Conservation (phyloP, 768 basidiomycete species). For the Paxillus involutus region DNA sequence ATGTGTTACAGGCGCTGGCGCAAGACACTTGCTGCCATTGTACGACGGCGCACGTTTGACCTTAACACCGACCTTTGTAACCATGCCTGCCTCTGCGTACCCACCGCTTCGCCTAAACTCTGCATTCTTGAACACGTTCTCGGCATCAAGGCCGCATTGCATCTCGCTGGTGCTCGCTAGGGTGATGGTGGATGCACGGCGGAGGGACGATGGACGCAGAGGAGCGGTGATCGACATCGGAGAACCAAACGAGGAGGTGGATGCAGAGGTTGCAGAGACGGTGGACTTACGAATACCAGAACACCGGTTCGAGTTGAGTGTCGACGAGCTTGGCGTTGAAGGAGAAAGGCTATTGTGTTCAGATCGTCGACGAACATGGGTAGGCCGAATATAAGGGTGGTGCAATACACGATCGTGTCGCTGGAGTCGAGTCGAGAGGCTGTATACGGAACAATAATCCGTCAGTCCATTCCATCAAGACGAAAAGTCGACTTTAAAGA, state of each 20-base stretch:
- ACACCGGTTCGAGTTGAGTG: constrained; percentile 48
- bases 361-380: constrained; percentile 25
- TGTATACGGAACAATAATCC: constrained; percentile 28
- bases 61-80: constrained; percentile 21
- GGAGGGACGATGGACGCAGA: constrained; percentile 44
- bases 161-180: constrained; percentile 21
- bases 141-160: constrained; percentile 6
- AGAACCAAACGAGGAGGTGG: constrained; percentile 35
- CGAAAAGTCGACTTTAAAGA: constrained; percentile 2
- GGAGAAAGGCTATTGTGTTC: constrained; percentile 30
- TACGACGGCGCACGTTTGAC: constrained; percentile 57
- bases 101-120: constrained; percentile 15
- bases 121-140: constrained; percentile 7
- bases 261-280: constrained; percentile 26
- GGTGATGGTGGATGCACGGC: constrained; percentile 34
- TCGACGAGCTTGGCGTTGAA: constrained; percentile 66
- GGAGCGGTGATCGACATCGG: constrained; percentile 37
- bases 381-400: constrained; percentile 55
- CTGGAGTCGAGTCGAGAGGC: constrained; percentile 68
- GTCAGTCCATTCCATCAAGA: constrained; percentile 6
- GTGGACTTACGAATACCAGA: constrained; percentile 28
- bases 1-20: constrained; percentile 3
- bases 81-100: constrained; percentile 12
- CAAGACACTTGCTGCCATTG: constrained; percentile 24
- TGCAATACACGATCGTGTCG: constrained; percentile 60